These are phyloP conservation scores for Penicillium sp. DNA, from an alignment of 2,329 filamentous ascomycete species.

Conservation along the genomic window DNA sequence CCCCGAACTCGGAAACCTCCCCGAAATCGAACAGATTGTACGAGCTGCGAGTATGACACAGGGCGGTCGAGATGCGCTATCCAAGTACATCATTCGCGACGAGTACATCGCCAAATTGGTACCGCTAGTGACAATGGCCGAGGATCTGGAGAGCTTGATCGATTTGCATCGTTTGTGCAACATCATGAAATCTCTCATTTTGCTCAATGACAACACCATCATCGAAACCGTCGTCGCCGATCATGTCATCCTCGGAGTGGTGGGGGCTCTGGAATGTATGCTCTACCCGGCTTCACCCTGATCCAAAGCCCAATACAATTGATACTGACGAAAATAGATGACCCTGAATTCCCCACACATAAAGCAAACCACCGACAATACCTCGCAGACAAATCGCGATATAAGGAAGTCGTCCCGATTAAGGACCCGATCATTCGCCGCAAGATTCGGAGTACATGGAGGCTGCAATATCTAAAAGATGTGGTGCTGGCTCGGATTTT, in stretches of 20 bases:
- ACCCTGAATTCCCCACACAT: constrained; percentile 95
- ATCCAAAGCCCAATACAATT: background rate
- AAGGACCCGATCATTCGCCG: constrained; percentile 75
- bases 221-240: constrained; percentile 94
- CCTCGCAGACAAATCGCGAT: constrained; percentile 81
- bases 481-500: constrained; percentile 96
- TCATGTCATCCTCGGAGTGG: constrained; percentile 83
- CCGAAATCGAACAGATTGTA: constrained; percentile 82
- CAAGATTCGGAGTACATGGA: constrained; percentile 96
- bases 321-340: constrained; percentile 54
- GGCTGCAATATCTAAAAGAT: constrained; percentile 94
- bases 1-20: constrained; percentile 77
- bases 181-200: constrained; percentile 94
- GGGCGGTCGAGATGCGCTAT: constrained; percentile 77
- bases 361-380: constrained; percentile 97
- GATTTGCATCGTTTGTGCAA: constrained; percentile 92
- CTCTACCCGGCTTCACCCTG: constrained; percentile 5
- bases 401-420: constrained; percentile 94
- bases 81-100: constrained; percentile 80
- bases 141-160: constrained; percentile 81
- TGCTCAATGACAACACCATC: constrained; percentile 91
- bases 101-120: constrained; percentile 86
- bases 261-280: constrained; percentile 86
- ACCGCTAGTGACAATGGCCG: constrained; percentile 81
- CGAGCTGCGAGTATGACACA: constrained; percentile 72